A percentile compares a stretch with the other conserved stretches of the same genome.
These are phyloP conservation scores for Kalaharituber pfeilii DNA, from an alignment of 2,329 filamentous ascomycete species.

Conservation along the genomic window DNA sequence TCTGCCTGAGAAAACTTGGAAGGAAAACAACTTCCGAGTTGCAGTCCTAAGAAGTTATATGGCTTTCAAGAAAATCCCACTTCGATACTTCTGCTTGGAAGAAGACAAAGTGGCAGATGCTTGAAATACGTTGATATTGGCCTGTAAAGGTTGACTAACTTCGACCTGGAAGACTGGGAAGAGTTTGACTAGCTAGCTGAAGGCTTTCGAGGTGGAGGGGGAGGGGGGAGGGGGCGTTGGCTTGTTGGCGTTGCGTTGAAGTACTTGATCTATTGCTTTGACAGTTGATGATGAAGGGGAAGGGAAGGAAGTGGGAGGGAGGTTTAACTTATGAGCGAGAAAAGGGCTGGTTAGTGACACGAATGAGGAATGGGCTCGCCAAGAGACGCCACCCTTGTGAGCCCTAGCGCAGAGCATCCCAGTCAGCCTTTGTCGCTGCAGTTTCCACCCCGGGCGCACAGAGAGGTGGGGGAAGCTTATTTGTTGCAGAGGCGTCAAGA, in stretches of 20 bases:
- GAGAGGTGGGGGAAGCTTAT: no score
- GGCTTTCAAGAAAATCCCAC: background rate
- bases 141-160: conserved; percentile 1
- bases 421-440: background rate
- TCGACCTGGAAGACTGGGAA: background rate
- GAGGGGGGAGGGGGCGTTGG: conserved; percentile 4
- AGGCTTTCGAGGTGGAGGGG: conserved; percentile 2
- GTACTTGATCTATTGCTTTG: conserved; percentile 2
- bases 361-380: background rate
- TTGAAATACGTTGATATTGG: background rate
- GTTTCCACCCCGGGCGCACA: no score
- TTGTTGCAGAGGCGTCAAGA: no score
- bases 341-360: background rate
- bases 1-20: background rate
- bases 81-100: background rate
- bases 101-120: background rate
- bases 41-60: conserved; percentile 2
- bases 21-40: background rate
- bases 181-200: background rate
- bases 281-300: background rate
- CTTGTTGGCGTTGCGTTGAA: conserved; percentile 1
- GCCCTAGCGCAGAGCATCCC: background rate
- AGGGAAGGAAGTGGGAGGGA: background rate
- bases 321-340: background rate
- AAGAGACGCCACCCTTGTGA: background rate